A percentile compares a stretch with the other conserved stretches of the same genome.
Evolutionary conservation across 2,329 filamentous ascomycete genomes (phyloP).

Genomic region (Ceratocystis variospora): DNA sequence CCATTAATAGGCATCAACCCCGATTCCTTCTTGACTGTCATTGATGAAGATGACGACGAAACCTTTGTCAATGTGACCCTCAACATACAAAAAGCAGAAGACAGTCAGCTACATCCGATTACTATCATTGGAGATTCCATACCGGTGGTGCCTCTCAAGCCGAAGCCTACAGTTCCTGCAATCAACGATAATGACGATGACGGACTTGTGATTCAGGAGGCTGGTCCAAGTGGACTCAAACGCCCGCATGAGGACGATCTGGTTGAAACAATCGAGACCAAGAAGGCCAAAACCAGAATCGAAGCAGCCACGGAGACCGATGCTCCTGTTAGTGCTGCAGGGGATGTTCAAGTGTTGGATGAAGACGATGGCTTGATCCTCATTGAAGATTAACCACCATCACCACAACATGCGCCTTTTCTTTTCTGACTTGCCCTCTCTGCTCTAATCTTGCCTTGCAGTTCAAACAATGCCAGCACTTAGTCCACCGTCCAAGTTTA

Average conservation of each 20-base stretch:
- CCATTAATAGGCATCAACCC: conserved; percentile 44
- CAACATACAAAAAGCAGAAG: conserved; percentile 40
- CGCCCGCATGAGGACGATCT: conserved; percentile 28
- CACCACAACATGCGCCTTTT: neutral
- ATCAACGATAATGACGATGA: conserved; percentile 32
- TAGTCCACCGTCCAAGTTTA: conserved; percentile 75
- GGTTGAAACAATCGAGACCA: conserved; percentile 26
- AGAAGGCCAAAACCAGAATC: conserved; percentile 35
- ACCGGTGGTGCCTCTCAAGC: conserved; percentile 40
- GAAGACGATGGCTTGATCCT: conserved; percentile 31
- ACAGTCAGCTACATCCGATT: conserved; percentile 19
- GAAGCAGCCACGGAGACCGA: neutral
- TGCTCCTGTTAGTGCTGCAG: conserved; percentile 17
- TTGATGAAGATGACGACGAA: conserved; percentile 65
- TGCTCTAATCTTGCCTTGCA: neutral
- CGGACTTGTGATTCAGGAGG: conserved; percentile 4
- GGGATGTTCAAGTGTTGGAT: conserved; percentile 22
- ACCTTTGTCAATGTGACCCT: conserved; percentile 71
- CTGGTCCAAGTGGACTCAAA: conserved; percentile 28
- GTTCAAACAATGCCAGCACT: conserved; percentile 43
- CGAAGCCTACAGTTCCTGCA: conserved; percentile 28
- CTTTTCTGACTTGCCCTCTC: neutral
- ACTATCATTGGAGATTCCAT: conserved; percentile 21
- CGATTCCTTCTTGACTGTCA: conserved; percentile 66
- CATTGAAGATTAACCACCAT: conserved; percentile 29